Percentiles rank a stretch among this genome's conserved stretches.
phyloP scores from a whole-genome alignment of 2,329 filamentous ascomycete species.

The Alternaria alternata region DNA sequence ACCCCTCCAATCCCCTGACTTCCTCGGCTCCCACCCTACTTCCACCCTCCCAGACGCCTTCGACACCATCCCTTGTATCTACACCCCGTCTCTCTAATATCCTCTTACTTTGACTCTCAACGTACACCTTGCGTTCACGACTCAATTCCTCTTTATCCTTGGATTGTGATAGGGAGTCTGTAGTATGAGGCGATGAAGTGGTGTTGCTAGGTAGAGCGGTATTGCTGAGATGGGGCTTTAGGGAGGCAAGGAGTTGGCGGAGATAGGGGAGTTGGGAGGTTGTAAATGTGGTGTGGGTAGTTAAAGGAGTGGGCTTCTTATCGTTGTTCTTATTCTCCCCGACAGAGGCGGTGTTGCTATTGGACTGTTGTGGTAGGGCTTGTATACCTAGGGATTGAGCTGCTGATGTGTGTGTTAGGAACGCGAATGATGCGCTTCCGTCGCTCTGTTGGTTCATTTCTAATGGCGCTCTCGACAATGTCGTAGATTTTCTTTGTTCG shows the following conservation, averaged over 20 bases:
- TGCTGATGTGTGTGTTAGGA: slow-evolving; percentile 61
- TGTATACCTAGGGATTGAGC: slow-evolving; percentile 57
- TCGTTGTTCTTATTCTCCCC: slow-evolving; percentile 10
- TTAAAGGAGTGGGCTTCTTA: slow-evolving; percentile 58
- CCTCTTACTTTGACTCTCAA: slow-evolving; percentile 79
- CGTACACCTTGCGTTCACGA: slow-evolving; percentile 78
- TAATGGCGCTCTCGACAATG: slow-evolving; percentile 15
- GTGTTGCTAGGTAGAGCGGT: slow-evolving; percentile 38
- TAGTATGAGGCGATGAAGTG: slow-evolving; percentile 12
- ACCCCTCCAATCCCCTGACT: slow-evolving; percentile 41
- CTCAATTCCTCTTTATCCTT: slow-evolving; percentile 59
- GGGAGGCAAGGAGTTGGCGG: slow-evolving; percentile 70
- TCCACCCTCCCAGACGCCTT: slow-evolving; percentile 37
- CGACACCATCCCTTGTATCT: slow-evolving; percentile 57
- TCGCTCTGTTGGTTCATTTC: neutral
- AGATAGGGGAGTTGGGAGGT: slow-evolving; percentile 84
- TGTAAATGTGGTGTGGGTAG: slow-evolving; percentile 78
- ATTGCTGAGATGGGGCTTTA: slow-evolving; percentile 69
- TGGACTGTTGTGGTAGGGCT: slow-evolving; percentile 38
- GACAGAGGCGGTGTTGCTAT: slow-evolving; percentile 22
- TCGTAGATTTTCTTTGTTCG: slow-evolving; percentile 31
- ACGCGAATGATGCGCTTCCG: slow-evolving; percentile 56
- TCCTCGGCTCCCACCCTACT: slow-evolving; percentile 36
- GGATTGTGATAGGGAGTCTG: neutral
- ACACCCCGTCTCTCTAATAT: slow-evolving; percentile 79